phyloP scores from a whole-genome alignment of 2,329 filamentous ascomycete species.

The Fusarium floridanum region DNA sequence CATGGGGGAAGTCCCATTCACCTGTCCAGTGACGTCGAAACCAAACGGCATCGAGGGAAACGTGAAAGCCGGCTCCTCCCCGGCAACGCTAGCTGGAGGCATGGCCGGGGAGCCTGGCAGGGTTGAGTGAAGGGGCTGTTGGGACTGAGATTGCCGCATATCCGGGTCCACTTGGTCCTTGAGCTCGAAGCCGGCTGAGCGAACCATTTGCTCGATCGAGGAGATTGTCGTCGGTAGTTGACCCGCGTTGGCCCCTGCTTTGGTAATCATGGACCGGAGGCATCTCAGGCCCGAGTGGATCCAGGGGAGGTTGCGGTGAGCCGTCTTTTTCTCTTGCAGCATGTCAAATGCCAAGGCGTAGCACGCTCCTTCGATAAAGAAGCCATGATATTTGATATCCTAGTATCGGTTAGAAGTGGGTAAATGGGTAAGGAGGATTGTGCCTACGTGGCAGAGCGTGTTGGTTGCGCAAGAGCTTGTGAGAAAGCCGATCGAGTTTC shows the following conservation, averaged over 20 bases:
- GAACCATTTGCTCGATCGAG: constrained; percentile 49
- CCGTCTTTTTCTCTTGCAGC: constrained; percentile 53
- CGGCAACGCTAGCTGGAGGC: constrained; percentile 16
- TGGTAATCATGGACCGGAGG: constrained; percentile 51
- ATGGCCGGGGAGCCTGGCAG: constrained; percentile 36
- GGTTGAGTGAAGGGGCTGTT: constrained; percentile 24
- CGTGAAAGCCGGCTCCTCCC: constrained; percentile 41
- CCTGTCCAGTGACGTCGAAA: constrained; percentile 39
- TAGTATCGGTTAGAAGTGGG: constrained; percentile 35
- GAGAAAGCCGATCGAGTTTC: constrained; percentile 56
- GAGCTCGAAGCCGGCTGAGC: constrained; percentile 45
- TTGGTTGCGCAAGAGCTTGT: constrained; percentile 56
- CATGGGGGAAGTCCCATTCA: constrained; percentile 38
- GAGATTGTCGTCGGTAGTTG: constrained; percentile 44
- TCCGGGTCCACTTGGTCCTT: constrained; percentile 36
- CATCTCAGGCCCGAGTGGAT: constrained; percentile 54
- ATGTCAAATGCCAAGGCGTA: constrained; percentile 59
- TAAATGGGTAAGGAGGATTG: no score
- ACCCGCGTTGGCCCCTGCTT: constrained; percentile 31
- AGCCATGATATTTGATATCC: constrained; percentile 60
- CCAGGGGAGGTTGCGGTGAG: constrained; percentile 57
- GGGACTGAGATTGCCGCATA: constrained; percentile 27
- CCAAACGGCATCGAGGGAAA: constrained; percentile 49
- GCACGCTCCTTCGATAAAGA: constrained; percentile 57
- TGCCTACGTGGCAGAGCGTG: constrained; percentile 54